Evolutionary conservation across 1,284 basidiomycete genomes (phyloP).

Genomic region (Vanrija humicola): DNA sequence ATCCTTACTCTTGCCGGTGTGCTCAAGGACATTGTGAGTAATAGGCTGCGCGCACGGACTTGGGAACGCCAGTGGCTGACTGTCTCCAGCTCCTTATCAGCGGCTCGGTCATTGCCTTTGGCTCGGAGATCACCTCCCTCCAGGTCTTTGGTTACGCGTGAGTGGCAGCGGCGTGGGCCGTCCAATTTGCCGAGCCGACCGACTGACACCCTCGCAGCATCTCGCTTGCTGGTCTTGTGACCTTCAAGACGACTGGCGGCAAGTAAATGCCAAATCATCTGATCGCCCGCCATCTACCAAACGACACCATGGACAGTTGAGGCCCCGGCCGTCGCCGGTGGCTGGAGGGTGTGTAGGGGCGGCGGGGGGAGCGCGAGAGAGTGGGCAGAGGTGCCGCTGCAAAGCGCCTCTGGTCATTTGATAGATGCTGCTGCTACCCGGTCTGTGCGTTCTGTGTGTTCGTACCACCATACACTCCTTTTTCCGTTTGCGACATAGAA

Average conservation of each 20-base stretch:
- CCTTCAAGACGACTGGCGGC: constrained; percentile 47
- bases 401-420: too few relatives aligned
- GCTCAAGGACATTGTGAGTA: constrained; percentile 65
- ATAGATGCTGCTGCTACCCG: too few relatives aligned
- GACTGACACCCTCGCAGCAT: constrained; percentile 42
- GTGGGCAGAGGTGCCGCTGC: too few relatives aligned
- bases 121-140: constrained; percentile 68
- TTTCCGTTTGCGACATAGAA: too few relatives aligned
- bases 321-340: not conserved
- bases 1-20: constrained; percentile 92
- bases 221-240: constrained; percentile 43
- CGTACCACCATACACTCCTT: too few relatives aligned
- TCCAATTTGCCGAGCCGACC: not conserved
- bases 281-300: too few relatives aligned
- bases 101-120: constrained; percentile 81
- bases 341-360: not conserved
- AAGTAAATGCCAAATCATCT: constrained; percentile 26
- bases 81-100: constrained; percentile 74
- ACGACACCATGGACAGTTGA: not conserved
- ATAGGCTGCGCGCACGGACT: not conserved
- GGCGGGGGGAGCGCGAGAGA: not conserved
- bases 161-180: constrained; percentile 5
- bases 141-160: constrained; percentile 73
- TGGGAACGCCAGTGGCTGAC: constrained; percentile 53
- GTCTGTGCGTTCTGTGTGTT: too few relatives aligned